These are phyloP conservation scores for Erodium maritimum DNA, from an alignment of 345 rosid genomes.

Conservation along the genomic window DNA sequence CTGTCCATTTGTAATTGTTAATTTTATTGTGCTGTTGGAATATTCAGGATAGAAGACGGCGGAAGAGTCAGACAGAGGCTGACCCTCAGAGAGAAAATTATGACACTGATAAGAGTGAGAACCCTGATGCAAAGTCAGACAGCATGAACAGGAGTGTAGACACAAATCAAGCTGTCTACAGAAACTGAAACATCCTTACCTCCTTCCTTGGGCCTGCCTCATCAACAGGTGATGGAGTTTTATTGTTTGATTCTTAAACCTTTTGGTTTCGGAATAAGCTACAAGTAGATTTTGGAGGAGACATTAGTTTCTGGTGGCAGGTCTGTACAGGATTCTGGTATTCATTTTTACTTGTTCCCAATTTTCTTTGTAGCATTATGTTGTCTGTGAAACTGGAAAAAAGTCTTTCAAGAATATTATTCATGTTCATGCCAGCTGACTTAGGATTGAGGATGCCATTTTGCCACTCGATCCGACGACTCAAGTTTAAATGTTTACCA, in stretches of 20 bases:
- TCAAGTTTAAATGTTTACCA: too few relatives aligned
- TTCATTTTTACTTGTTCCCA: too few relatives aligned
- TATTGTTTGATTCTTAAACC: too few relatives aligned
- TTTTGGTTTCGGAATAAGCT: too few relatives aligned
- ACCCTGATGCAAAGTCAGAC: constrained; percentile 3
- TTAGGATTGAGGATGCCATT: too few relatives aligned
- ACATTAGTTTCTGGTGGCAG: neutral
- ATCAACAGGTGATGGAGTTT: neutral
- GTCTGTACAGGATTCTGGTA: neutral
- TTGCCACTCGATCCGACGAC: too few relatives aligned
- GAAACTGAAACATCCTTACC: neutral
- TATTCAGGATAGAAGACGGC: constrained; percentile 11
- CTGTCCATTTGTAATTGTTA: neutral
- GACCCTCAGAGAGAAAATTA: constrained; percentile 9
- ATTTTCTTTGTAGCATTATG: too few relatives aligned
- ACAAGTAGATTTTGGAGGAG: neutral
- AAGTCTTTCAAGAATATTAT: too few relatives aligned
- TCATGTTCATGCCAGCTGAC: too few relatives aligned
- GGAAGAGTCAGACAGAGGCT: constrained; percentile 8
- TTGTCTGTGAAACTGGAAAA: too few relatives aligned
- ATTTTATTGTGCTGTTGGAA: neutral
- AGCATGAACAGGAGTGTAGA: constrained; percentile 5
- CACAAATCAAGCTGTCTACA: neutral
- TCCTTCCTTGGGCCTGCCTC: neutral
- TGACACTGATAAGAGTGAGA: constrained; percentile 13